Base-by-base conservation (phyloP, 768 basidiomycete genomes). In the Gyrodon lividus region DNA sequence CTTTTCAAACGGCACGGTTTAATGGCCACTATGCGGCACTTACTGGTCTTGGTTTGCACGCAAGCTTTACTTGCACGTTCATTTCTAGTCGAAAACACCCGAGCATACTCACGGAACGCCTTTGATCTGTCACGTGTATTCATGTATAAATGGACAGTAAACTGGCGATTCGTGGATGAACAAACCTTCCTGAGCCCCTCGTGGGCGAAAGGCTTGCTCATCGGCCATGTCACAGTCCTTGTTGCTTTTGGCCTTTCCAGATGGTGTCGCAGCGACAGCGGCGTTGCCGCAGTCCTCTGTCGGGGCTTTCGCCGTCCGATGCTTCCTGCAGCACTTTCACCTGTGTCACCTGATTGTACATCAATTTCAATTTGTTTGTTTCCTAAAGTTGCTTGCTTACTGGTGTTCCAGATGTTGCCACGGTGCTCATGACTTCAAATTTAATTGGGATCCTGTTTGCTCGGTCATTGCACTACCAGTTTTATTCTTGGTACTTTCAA, bases 401-500 rank as follows among this genome's bases (percentile, higher is more conserved):
- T 12, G 43, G n/a, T 48, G 24, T 40, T 34, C 20, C 61, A 96
- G 95, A 89, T 60, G 77, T 88, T 45, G 79, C 84, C 17, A 89
- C 88, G 1, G 77, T 93, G 20, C 76, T 98, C 5, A 92, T 92
- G 74, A 95, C 92, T 1, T 89, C 89, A 14, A 98, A 98, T 63
- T 67, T 98, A 34, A 85, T 97, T 46, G 97, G 97, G 16, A 87
- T 98, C 31, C 56, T 90, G 6, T 97, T 91, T 66, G 92, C 97
- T 19, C 83, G 97, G 17, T 98, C 96, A 9, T 72, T 99, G 39
- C 97, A 99, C 66, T 98, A 98, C 66, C 97, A 99, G 59, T 99
- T 99, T 70, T 97, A 97, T 68, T 86, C 90, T 5, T 99, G 97
- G 97, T 98, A 98, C 66, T 91, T 87, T 9, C 87, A 90, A 50